Conservation (phyloP, 2,329 filamentous ascomycete species). For the Cytospora leucostoma region DNA sequence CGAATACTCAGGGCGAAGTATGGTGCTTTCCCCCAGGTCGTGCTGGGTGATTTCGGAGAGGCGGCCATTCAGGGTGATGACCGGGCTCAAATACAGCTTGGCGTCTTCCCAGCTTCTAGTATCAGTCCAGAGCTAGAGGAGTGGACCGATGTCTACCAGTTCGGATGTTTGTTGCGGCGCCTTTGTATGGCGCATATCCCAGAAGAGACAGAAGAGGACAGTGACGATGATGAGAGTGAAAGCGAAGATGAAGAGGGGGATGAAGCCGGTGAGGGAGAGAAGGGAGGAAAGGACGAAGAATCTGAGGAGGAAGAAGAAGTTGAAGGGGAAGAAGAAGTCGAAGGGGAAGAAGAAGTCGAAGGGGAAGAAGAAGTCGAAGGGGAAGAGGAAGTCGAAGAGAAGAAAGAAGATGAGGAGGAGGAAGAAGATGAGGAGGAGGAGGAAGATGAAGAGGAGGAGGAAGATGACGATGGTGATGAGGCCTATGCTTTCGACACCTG, state of each 20-base stretch:
- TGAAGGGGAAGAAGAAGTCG: background rate
- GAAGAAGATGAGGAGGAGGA: background rate
- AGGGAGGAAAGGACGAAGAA: too few species aligned
- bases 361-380: background rate
- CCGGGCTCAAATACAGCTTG: background rate
- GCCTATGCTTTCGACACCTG: background rate
- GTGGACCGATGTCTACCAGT: conserved; percentile 9
- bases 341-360: background rate
- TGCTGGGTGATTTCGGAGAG: conserved; percentile 7
- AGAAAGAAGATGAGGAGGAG: background rate
- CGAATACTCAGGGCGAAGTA: background rate
- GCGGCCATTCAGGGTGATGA: conserved; percentile 6
- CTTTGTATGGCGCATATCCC: conserved; percentile 6
- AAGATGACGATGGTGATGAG: background rate
- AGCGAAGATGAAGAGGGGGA: background rate
- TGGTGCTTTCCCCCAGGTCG: conserved; percentile 2
- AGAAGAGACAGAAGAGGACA: background rate
- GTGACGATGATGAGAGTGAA: background rate
- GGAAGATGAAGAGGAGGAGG: background rate
- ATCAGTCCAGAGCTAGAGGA: conserved; percentile 3
- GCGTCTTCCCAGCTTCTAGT: conserved; percentile 1
- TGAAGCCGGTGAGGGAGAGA: background rate
- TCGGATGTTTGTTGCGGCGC: background rate
- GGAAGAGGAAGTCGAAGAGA: too few species aligned
- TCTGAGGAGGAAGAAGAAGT: background rate